Base-by-base conservation (phyloP, 768 basidiomycete genomes). In the Hypholoma fasciculare region DNA sequence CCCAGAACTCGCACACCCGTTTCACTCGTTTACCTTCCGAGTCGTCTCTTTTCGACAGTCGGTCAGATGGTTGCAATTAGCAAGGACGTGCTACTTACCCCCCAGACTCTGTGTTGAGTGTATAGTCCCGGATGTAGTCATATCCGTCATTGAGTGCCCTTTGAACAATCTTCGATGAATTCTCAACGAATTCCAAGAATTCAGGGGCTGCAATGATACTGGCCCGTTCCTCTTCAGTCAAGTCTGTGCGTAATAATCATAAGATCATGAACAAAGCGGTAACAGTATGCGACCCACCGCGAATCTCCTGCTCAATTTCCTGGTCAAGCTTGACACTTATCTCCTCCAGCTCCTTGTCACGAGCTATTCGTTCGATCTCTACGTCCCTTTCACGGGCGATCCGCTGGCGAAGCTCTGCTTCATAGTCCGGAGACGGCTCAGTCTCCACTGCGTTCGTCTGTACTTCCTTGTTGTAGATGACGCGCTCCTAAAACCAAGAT, bases 61-160 rank as follows among this genome's bases (percentile, higher is more conserved):
- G 59, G 30, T 26, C 16, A 11, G 6, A 37, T 40, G 26, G 59
- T 47, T 53, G 49, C 19, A 58, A 9, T 40, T 17, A 44, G 30
- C 3, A 27, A 37, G 7, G 30, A 34, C 30, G 4, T 23, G 23
- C 4, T 52, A 52, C 91, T 68, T 66, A 95, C 95, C 85, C 83
- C 65, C 88, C 90, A 7, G 89, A 82, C 68, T 95, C 94, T 7
- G 92, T 78, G 23, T 89, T 90, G 50, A 96, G 84, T n/a, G 91
- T 92, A 69, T 99, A 99, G 74, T 99, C 97, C 36, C 91, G 87
- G 63, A 94, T 93, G 66, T 98, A 98, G 71, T 99, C 97, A 71
- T 99, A 99, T 26, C 85, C 85, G 66, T 98, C 97, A 67, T 92
- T 97, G 60, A 98, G 74, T 19, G 96, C 97, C 50, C 97, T 82